phyloP scores from a whole-genome alignment of 768 basidiomycete genomes.

The Mrakia frigida region DNA sequence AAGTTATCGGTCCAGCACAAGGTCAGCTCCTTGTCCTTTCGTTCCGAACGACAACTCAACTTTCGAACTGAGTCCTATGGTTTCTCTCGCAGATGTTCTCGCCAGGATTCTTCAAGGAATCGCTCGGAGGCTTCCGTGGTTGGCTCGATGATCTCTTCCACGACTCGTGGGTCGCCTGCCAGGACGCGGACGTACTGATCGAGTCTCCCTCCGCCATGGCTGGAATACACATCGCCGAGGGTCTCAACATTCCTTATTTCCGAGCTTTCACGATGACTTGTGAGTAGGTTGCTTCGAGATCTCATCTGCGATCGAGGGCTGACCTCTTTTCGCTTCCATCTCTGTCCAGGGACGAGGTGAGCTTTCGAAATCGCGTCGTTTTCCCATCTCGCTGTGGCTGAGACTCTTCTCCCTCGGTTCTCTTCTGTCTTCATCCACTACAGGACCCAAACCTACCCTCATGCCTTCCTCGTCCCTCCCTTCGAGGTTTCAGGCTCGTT shows the following conservation, averaged over 20 bases:
- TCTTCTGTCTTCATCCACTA: conserved; percentile 35
- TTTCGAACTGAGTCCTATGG: not conserved
- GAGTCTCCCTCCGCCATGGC: conserved; percentile 65
- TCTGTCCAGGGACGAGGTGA: not conserved
- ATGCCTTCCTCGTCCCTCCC: conserved; percentile 56
- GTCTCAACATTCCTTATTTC: conserved; percentile 62
- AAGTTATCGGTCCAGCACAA: conserved; percentile 8
- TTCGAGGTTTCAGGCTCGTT: conserved; percentile 58
- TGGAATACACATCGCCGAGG: conserved; percentile 68
- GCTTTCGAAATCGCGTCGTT: not conserved
- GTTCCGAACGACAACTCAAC: not conserved
- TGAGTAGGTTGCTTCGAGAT: conserved; percentile 27
- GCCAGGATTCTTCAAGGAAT: conserved; percentile 64
- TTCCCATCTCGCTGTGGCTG: not conserved
- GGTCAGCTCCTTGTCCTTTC: no score
- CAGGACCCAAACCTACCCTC: conserved; percentile 58
- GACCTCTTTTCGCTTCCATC: not conserved
- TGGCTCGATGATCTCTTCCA: conserved; percentile 62
- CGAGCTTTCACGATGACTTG: conserved; percentile 60
- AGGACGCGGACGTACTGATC: conserved; percentile 61
- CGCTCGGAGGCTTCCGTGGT: conserved; percentile 56
- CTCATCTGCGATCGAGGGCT: not conserved
- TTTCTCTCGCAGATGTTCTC: conserved; percentile 57
- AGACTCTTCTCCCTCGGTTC: not conserved
- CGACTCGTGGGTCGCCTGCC: conserved; percentile 60